phyloP scores from a whole-genome alignment of 2,329 filamentous ascomycete genomes.

The Xylariaceae sp. region DNA sequence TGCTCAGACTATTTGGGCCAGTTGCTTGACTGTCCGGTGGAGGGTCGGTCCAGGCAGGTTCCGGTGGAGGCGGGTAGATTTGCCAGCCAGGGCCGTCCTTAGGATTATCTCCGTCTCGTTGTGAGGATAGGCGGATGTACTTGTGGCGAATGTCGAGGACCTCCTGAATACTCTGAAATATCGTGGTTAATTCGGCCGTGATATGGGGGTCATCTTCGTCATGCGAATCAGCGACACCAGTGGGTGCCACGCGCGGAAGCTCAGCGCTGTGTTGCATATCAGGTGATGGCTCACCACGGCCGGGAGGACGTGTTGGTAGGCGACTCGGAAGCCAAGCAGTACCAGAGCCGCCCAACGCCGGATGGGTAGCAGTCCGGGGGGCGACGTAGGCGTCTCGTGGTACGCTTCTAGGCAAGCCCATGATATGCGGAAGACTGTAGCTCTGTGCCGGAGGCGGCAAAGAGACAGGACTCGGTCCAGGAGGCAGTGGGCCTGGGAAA shows the following conservation, averaged over 20 bases:
- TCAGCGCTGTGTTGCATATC: conserved; percentile 27
- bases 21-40: conserved; percentile 40
- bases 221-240: conserved; percentile 61
- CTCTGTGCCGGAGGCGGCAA: conserved; percentile 28
- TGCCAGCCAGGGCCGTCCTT: conserved; percentile 77
- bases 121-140: conserved; percentile 80
- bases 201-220: conserved; percentile 72
- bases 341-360: conserved; percentile 25
- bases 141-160: conserved; percentile 84
- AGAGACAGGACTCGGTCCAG: conserved; percentile 28
- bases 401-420: conserved; percentile 20
- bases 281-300: conserved; percentile 14
- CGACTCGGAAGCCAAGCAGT: conserved; percentile 15
- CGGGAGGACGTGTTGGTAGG: conserved; percentile 13
- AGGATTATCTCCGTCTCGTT: conserved; percentile 78
- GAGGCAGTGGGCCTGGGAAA: conserved; percentile 19
- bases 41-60: conserved; percentile 72
- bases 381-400: conserved; percentile 22
- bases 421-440: conserved; percentile 31
- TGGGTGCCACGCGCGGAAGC: conserved; percentile 54
- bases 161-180: conserved; percentile 86
- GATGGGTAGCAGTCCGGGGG: conserved; percentile 33
- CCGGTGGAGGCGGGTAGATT: conserved; percentile 86
- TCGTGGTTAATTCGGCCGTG: conserved; percentile 74
- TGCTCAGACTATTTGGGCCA: conserved; percentile 40